Evolutionary conservation across 208 protist species (phyloP).

Genomic region (Leishmania mexicana): DNA sequence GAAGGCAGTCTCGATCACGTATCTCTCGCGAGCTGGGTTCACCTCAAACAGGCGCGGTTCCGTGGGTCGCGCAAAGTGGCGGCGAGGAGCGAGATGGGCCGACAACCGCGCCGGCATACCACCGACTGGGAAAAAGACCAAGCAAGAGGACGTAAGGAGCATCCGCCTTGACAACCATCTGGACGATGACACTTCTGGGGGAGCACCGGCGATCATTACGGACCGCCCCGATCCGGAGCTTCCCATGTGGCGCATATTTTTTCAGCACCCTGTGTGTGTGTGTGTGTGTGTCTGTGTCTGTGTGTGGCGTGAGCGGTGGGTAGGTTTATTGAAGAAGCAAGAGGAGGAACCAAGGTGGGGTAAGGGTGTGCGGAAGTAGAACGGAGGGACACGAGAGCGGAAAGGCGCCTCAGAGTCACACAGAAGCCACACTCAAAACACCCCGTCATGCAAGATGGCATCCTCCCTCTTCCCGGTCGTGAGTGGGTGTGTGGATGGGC

Average conservation of each 20-base stretch:
- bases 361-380: neutral
- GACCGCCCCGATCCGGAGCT: neutral
- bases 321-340: constrained; percentile 1
- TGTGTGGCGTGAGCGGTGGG: neutral
- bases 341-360: no score
- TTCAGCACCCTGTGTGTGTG: neutral
- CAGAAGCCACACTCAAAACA: neutral
- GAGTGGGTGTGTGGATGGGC: neutral
- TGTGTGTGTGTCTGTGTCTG: neutral
- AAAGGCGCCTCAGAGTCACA: neutral
- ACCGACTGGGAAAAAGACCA: neutral
- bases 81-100: constrained; percentile 10
- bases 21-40: constrained; percentile 50
- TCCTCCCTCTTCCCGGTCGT: neutral
- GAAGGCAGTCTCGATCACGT: constrained; percentile 83
- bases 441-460: neutral
- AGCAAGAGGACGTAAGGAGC: neutral
- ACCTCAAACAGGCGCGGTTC: constrained; percentile 36
- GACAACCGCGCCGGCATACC: neutral
- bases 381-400: neutral
- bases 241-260: neutral
- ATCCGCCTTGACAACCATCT: neutral
- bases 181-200: neutral
- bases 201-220: neutral
- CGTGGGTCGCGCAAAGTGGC: constrained; percentile 31